Evolutionary conservation across 1,284 basidiomycete genomes (phyloP).

Genomic region (Porogramme epimiltina): DNA sequence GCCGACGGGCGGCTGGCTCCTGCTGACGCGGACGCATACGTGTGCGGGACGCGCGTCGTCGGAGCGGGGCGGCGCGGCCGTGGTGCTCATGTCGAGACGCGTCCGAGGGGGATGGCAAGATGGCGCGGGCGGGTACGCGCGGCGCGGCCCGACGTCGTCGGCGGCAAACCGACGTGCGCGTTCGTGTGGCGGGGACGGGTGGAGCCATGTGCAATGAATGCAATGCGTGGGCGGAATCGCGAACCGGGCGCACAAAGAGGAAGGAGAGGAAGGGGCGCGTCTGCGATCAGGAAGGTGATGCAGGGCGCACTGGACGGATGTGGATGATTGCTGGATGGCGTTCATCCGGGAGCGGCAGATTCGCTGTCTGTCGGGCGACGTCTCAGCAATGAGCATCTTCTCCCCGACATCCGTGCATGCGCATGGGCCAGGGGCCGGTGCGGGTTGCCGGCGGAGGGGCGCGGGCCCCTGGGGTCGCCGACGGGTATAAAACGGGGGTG

Average conservation of each 20-base stretch:
- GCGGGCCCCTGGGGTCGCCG: neutral
- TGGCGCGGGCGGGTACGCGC: neutral
- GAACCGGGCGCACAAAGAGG: neutral
- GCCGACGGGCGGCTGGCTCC: too few species aligned
- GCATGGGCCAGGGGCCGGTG: neutral
- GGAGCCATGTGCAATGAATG: neutral
- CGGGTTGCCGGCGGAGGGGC: too few species aligned
- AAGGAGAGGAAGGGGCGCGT: neutral
- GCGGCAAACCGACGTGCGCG: neutral
- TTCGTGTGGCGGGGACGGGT: neutral
- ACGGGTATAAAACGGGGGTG: neutral
- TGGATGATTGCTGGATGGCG: slow-evolving; percentile 14
- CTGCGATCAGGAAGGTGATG: slow-evolving; percentile 14
- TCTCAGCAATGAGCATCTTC: neutral
- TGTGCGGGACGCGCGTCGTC: neutral
- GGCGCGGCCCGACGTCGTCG: neutral
- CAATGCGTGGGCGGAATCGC: neutral
- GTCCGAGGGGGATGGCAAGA: neutral
- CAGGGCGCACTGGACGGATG: neutral
- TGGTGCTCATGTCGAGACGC: neutral
- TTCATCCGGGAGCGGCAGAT: slow-evolving; percentile 2
- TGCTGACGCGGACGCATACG: too few species aligned
- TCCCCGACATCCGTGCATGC: neutral
- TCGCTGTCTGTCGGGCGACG: neutral
- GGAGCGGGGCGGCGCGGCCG: neutral